These are phyloP conservation scores for Pilatotrama ljubarskyi DNA, from an alignment of 768 basidiomycete species.

Conservation along the genomic window DNA sequence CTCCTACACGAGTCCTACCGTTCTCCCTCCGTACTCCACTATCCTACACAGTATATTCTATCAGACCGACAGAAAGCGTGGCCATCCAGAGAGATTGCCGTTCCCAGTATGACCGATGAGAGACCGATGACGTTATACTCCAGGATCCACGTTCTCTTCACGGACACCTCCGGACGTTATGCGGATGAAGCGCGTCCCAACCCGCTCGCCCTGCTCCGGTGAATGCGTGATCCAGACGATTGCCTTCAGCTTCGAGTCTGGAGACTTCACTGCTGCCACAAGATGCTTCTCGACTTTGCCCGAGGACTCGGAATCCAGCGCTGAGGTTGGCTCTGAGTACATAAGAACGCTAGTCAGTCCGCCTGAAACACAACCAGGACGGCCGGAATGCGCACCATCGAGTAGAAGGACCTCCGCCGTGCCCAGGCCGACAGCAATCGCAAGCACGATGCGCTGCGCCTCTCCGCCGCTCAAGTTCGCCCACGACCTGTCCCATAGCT, in stretches of 20 bases:
- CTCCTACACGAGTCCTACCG: too few species aligned
- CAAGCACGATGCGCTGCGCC: constrained; percentile 78
- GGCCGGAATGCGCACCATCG: constrained; percentile 62
- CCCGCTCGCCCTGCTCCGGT: constrained; percentile 71
- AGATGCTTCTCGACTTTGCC: constrained; percentile 66
- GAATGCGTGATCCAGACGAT: constrained; percentile 90
- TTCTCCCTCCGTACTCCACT: too few species aligned
- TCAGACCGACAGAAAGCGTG: too few species aligned
- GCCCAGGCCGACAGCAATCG: constrained; percentile 69
- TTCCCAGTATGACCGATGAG: too few species aligned
- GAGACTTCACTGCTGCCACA: constrained; percentile 47
- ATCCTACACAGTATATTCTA: too few species aligned
- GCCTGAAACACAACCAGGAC: too few species aligned
- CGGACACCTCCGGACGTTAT: constrained; percentile 28
- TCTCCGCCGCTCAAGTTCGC: constrained; percentile 83
- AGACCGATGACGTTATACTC: constrained; percentile 16
- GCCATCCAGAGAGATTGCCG: too few species aligned
- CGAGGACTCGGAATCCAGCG: constrained; percentile 72
- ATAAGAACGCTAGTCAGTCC: background rate
- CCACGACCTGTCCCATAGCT: constrained; percentile 83
- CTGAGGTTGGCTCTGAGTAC: constrained; percentile 83
- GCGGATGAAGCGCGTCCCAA: constrained; percentile 68
- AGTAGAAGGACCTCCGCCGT: constrained; percentile 78
- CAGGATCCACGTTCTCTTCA: constrained; percentile 25
- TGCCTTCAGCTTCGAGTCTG: constrained; percentile 59